Evolutionary conservation across 257 asterid species (phyloP).

Genomic region (Buddleja alternifolia): DNA sequence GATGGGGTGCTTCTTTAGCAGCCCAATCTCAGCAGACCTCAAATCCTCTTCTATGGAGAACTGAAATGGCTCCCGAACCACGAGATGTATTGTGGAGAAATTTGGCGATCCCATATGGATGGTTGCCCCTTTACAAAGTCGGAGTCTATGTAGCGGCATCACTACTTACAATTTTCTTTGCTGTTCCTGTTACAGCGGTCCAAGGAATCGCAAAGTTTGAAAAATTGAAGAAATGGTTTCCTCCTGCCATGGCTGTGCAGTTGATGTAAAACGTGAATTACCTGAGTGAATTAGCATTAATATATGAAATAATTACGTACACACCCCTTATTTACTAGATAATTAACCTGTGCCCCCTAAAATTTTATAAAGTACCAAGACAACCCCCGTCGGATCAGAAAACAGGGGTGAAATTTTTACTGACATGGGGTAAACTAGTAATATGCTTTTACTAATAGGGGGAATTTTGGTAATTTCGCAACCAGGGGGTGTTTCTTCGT

Average conservation of each 20-base stretch:
- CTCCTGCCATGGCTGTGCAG: slow-evolving; percentile 91
- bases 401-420: too few relatives aligned
- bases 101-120: slow-evolving; percentile 57
- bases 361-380: too few relatives aligned
- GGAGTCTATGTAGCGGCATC: slow-evolving; percentile 59
- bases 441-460: too few relatives aligned
- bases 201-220: slow-evolving; percentile 94
- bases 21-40: slow-evolving; percentile 92
- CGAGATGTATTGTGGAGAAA: slow-evolving; percentile 88
- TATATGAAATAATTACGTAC: not conserved
- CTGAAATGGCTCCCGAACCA: slow-evolving; percentile 96
- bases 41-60: slow-evolving; percentile 81
- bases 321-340: too few relatives aligned
- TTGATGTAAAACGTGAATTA: slow-evolving; percentile 80
- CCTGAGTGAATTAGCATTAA: not conserved
- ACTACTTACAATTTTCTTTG: slow-evolving; percentile 82
- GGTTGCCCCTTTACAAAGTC: slow-evolving; percentile 62
- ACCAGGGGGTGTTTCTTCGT: too few relatives aligned
- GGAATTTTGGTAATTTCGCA: too few relatives aligned
- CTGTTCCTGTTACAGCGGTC: slow-evolving; percentile 89
- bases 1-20: slow-evolving; percentile 96
- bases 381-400: too few relatives aligned
- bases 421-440: too few relatives aligned
- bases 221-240: slow-evolving; percentile 79
- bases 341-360: too few relatives aligned